Evolutionary conservation across 768 basidiomycete species (phyloP).

Genomic region (Chalciporus chontae): DNA sequence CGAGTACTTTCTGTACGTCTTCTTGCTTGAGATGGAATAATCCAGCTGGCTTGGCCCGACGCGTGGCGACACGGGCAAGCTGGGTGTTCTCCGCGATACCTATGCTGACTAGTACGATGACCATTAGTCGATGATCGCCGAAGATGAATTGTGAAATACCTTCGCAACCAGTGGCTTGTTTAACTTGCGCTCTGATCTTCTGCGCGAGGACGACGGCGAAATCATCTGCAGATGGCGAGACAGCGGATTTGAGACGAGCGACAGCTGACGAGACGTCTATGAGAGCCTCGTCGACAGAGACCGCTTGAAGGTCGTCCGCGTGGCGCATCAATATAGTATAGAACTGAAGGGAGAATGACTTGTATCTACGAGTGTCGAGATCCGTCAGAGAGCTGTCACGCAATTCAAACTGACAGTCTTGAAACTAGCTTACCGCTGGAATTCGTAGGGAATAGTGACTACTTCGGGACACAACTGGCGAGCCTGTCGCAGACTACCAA

Average conservation of each 20-base stretch:
- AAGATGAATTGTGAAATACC: slow-evolving; percentile 37
- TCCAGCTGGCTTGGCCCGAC: slow-evolving; percentile 87
- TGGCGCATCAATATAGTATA: slow-evolving; percentile 90
- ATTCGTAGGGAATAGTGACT: slow-evolving; percentile 88
- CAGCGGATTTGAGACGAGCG: slow-evolving; percentile 30
- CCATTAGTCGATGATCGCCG: background rate
- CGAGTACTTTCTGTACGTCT: slow-evolving; percentile 52
- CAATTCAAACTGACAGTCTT: background rate
- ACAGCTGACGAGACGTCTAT: slow-evolving; percentile 78
- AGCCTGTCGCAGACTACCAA: slow-evolving; percentile 69
- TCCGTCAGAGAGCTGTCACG: background rate
- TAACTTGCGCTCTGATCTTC: slow-evolving; percentile 72
- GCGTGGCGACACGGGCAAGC: slow-evolving; percentile 88
- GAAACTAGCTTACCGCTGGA: slow-evolving; percentile 60
- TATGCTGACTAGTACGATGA: slow-evolving; percentile 73
- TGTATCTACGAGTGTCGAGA: slow-evolving; percentile 56
- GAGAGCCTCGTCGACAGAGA: slow-evolving; percentile 94
- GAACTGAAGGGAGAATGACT: slow-evolving; percentile 77
- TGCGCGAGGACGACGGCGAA: slow-evolving; percentile 79
- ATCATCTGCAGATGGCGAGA: slow-evolving; percentile 37
- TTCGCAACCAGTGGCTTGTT: slow-evolving; percentile 80
- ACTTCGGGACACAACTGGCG: slow-evolving; percentile 70
- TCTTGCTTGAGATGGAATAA: slow-evolving; percentile 68
- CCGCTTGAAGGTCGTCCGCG: slow-evolving; percentile 90
- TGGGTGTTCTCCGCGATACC: slow-evolving; percentile 91